These are phyloP conservation scores for Rhexocercosporidium sp. DNA, from an alignment of 2,329 filamentous ascomycete genomes.

Conservation along the genomic window DNA sequence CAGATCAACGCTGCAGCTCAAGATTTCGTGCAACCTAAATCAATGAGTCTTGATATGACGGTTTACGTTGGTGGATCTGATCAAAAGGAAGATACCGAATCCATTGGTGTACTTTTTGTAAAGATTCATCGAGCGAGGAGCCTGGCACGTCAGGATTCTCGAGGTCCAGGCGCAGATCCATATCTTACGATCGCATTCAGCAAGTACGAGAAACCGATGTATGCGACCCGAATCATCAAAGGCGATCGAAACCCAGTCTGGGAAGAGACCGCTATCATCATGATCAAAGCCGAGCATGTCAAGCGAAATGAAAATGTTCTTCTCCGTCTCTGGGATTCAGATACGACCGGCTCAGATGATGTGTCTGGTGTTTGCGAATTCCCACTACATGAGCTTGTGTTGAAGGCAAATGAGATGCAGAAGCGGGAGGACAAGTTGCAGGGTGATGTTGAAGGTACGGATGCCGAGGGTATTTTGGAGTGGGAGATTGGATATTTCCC, in stretches of 20 bases:
- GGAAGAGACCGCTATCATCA: slow-evolving; percentile 33
- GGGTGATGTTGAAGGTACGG: slow-evolving; percentile 29
- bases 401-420: slow-evolving; percentile 31
- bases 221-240: slow-evolving; percentile 34
- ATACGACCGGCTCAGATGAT: slow-evolving; percentile 32
- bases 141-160: slow-evolving; percentile 26
- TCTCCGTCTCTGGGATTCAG: slow-evolving; percentile 30
- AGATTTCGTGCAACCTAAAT: slow-evolving; percentile 31
- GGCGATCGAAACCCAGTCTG: slow-evolving; percentile 33
- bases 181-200: slow-evolving; percentile 32
- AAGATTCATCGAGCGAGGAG: slow-evolving; percentile 31
- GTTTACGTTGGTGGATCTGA: slow-evolving; percentile 30
- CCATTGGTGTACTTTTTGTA: slow-evolving; percentile 29
- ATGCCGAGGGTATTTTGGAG: slow-evolving; percentile 30
- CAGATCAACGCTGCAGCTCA: slow-evolving; percentile 27
- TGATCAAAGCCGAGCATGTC: slow-evolving; percentile 31
- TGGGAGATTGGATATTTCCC: slow-evolving; percentile 34
- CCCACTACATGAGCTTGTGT: slow-evolving; percentile 27
- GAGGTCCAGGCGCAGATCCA: slow-evolving; percentile 30
- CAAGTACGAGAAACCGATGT: slow-evolving; percentile 35
- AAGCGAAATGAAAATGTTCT: slow-evolving; percentile 31
- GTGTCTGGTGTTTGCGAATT: slow-evolving; percentile 31
- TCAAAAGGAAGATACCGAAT: slow-evolving; percentile 28
- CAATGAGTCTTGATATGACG: slow-evolving; percentile 32
- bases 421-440: slow-evolving; percentile 30